A percentile compares a stretch with the other conserved stretches of the same genome.
Evolutionary conservation across 2,329 filamentous ascomycete genomes (phyloP).

Genomic region (Sporothrix inflata): DNA sequence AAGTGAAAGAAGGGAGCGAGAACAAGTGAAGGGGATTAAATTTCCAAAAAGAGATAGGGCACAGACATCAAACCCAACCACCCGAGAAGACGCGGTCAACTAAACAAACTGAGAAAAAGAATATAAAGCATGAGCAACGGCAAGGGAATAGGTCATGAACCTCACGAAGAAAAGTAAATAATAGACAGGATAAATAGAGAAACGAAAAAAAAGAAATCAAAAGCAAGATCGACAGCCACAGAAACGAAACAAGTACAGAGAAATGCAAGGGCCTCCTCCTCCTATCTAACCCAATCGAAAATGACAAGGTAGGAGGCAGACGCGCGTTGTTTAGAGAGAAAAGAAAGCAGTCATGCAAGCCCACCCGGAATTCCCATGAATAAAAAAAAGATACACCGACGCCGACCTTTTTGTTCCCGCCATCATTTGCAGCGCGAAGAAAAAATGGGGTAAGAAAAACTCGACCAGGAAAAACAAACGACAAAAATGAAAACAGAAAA

Average conservation of each 20-base stretch:
- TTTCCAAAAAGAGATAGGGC: not conserved
- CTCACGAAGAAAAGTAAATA: not conserved
- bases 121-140: not conserved
- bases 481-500: not conserved
- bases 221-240: not conserved
- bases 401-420: constrained; percentile 27
- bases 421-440: constrained; percentile 22
- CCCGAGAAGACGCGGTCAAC: not conserved
- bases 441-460: constrained; percentile 5
- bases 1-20: not conserved
- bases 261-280: not conserved
- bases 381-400: constrained; percentile 22
- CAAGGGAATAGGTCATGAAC: constrained; percentile 5
- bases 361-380: constrained; percentile 19
- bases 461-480: not conserved
- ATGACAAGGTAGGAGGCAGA: constrained; percentile 1
- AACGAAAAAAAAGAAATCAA: not conserved
- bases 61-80: not conserved
- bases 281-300: constrained; percentile 4
- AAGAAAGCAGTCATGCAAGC: constrained; percentile 20
- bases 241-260: not conserved
- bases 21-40: not conserved
- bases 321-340: not conserved
- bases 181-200: not conserved
- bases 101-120: not conserved